Evolutionary conservation across 805 yeast species (phyloP).

Genomic region (Schizosaccharomyces lindneri): DNA sequence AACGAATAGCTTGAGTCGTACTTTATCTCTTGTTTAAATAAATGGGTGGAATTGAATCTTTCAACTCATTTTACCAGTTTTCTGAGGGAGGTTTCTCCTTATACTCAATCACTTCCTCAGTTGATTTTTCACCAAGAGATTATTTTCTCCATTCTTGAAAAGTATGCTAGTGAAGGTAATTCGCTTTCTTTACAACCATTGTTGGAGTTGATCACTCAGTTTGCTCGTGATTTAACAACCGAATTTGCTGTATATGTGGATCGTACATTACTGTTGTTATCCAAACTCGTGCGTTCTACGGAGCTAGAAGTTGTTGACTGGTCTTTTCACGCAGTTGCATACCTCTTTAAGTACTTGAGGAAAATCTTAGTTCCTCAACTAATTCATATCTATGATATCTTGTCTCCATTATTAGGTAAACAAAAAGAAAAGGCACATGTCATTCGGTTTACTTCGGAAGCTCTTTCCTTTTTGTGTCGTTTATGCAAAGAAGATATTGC

Average conservation of each 20-base stretch:
- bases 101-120: constrained; percentile 54
- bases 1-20: constrained; percentile 20
- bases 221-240: constrained; percentile 77
- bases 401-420: constrained; percentile 20
- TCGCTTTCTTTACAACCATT: constrained; percentile 53
- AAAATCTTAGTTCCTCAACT: constrained; percentile 37
- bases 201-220: constrained; percentile 56
- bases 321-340: constrained; percentile 66
- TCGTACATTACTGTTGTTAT: constrained; percentile 26
- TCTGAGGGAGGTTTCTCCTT: constrained; percentile 26
- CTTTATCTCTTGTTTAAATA: constrained; percentile 51
- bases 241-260: constrained; percentile 58
- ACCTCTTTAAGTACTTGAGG: constrained; percentile 67
- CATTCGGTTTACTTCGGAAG: constrained; percentile 70
- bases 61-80: constrained; percentile 48
- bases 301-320: constrained; percentile 39
- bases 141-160: constrained; percentile 30
- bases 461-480: constrained; percentile 58
- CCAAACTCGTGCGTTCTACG: constrained; percentile 28
- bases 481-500: constrained; percentile 32
- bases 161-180: constrained; percentile 31
- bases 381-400: constrained; percentile 34
- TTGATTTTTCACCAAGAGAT: constrained; percentile 41
- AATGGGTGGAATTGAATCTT: constrained; percentile 71
- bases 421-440: constrained; percentile 33